Conservation (phyloP, 345 rosid genomes). For the Gossypium australe region DNA sequence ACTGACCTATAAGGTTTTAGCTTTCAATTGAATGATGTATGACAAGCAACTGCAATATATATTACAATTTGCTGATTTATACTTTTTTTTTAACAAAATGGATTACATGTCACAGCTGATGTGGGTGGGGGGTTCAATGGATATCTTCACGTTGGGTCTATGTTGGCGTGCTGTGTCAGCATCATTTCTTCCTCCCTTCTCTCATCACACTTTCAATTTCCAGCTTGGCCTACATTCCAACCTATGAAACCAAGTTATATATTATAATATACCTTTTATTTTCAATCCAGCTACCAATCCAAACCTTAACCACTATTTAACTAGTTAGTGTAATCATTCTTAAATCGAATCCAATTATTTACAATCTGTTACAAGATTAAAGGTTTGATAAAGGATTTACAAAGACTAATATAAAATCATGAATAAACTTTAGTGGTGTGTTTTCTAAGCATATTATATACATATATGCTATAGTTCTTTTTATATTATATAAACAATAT, state of each 20-base stretch:
- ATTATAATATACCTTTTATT: no score
- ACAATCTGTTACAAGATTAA: no score
- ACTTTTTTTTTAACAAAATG: conserved; percentile 15
- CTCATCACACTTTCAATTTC: neutral
- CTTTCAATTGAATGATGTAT: no score
- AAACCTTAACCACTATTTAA: no score
- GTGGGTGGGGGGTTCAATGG: conserved; percentile 6
- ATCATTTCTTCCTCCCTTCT: neutral
- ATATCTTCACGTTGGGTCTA: conserved; percentile 13
- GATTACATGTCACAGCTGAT: conserved; percentile 44
- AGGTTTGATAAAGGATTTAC: neutral
- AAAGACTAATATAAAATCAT: neutral
- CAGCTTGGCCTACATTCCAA: neutral
- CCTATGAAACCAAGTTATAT: no score
- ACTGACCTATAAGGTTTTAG: no score
- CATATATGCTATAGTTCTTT: neutral
- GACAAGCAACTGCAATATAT: no score
- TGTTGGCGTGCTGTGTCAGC: conserved; percentile 1
- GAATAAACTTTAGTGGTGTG: neutral
- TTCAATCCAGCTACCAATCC: no score
- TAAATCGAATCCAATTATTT: no score
- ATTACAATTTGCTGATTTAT: no score
- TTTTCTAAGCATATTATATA: neutral
- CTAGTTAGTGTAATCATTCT: no score
- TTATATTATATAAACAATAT: neutral